Conservation (phyloP, 1,284 basidiomycete species). For the Apiotrichum gracile region DNA sequence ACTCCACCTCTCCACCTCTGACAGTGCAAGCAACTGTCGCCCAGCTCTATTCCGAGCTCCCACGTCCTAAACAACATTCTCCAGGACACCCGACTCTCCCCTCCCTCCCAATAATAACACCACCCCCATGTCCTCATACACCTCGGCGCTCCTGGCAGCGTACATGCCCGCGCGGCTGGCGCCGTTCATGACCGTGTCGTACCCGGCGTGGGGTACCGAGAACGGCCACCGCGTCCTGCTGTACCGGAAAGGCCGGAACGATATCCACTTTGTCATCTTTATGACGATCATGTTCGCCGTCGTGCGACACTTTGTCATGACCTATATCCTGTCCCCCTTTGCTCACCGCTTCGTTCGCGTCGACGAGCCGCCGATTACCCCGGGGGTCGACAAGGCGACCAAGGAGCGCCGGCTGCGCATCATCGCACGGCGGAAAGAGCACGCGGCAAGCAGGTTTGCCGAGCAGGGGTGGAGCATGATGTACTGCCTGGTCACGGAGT, state of each 20-base stretch:
- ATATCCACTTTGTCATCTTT: slow-evolving; percentile 64
- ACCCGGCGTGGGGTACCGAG: slow-evolving; percentile 55
- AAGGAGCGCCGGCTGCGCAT: slow-evolving; percentile 3
- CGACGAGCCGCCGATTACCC: not conserved
- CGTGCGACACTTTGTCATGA: slow-evolving; percentile 65
- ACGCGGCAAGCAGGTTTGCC: slow-evolving; percentile 76
- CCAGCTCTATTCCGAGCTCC: too few species aligned
- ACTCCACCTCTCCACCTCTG: too few species aligned
- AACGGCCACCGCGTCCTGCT: slow-evolving; percentile 12
- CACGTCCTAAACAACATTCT: not conserved
- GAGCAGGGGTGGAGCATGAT: slow-evolving; percentile 88
- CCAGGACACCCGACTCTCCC: not conserved
- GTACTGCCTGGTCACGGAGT: slow-evolving; percentile 72
- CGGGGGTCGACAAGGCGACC: not conserved
- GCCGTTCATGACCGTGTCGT: slow-evolving; percentile 69
- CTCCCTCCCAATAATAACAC: not conserved
- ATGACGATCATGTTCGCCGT: slow-evolving; percentile 72
- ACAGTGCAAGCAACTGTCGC: too few species aligned
- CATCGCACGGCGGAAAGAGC: slow-evolving; percentile 46
- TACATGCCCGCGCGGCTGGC: slow-evolving; percentile 18
- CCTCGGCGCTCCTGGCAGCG: not conserved
- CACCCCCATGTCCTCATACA: not conserved
- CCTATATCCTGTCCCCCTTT: slow-evolving; percentile 64
- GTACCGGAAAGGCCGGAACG: slow-evolving; percentile 63
- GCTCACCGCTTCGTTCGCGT: slow-evolving; percentile 1